Percentiles rank a stretch among this genome's conserved stretches.
These are phyloP conservation scores for Aureobasidium sp. DNA, from an alignment of 2,329 filamentous ascomycete genomes.

Conservation along the genomic window DNA sequence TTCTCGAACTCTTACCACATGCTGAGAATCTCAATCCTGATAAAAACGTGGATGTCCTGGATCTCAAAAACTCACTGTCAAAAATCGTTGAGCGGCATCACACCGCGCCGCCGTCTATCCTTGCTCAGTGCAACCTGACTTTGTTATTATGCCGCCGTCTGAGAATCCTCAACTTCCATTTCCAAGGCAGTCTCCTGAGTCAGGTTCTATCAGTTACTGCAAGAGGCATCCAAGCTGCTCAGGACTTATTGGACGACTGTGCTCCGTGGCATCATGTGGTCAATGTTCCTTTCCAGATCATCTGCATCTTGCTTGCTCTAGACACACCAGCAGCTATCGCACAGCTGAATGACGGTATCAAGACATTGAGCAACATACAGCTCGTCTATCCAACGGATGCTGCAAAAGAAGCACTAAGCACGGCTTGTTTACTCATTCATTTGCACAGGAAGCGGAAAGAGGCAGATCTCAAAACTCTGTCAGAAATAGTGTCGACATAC, in stretches of 20 bases:
- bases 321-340: slow-evolving; percentile 43
- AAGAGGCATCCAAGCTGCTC: slow-evolving; percentile 40
- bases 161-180: slow-evolving; percentile 40
- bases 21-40: slow-evolving; percentile 48
- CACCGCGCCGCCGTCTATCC: slow-evolving; percentile 34
- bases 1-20: slow-evolving; percentile 45
- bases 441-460: slow-evolving; percentile 45
- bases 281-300: slow-evolving; percentile 51
- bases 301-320: slow-evolving; percentile 48
- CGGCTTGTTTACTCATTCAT: slow-evolving; percentile 45
- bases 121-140: slow-evolving; percentile 48
- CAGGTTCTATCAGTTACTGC: slow-evolving; percentile 40
- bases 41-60: slow-evolving; percentile 31
- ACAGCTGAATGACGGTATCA: slow-evolving; percentile 44
- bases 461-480: slow-evolving; percentile 31
- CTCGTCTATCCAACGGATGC: slow-evolving; percentile 22
- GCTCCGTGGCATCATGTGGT: slow-evolving; percentile 52
- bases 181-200: slow-evolving; percentile 36
- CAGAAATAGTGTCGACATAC: not conserved
- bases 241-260: slow-evolving; percentile 35
- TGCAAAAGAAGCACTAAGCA: slow-evolving; percentile 45
- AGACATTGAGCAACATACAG: slow-evolving; percentile 24
- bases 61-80: slow-evolving; percentile 36
- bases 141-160: slow-evolving; percentile 49
- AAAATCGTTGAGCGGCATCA: slow-evolving; percentile 35